Base-by-base conservation (phyloP, 139 green algal species). In the Nannochloris sp. region DNA sequence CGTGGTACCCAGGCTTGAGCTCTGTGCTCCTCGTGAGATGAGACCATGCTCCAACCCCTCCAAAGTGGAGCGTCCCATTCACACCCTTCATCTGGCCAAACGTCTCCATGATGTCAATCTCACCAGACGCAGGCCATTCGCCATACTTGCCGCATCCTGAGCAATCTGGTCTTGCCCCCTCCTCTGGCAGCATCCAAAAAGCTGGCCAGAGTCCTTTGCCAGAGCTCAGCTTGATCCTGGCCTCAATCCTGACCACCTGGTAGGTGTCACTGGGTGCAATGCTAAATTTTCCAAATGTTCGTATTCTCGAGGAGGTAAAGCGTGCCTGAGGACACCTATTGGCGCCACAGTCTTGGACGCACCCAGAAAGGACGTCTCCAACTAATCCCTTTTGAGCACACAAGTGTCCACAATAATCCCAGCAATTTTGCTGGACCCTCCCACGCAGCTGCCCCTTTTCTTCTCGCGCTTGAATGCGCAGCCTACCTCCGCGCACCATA, bases 101-200 rank as follows among this genome's bases (percentile, higher is more conserved):
- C 16, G 56, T 14, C 53, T 78, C 71, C 71, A 78, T 78, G n/a
- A 78, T 60, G 31, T 78, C 71, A 44, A 78, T 75, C 21, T 78
- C 71, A 1, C 71, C 71, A 27, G 54, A 68, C 11, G 23, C 31
- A 5, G 71, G 62, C 71, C 71, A 78, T 5, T 15, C 15, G 1
- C 71, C 71, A 43, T 78, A 69, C 21, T 27, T 53, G 0, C 69
- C 51, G 19, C 54, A 64, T 10, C 71, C 71, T 27, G 37, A 62
- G 60, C 53, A 61, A 12, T 8, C 44, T 6, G 23, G 8, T 44
- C 40, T 65, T 7, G 51, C 44, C 3, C 34, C 44, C 3, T 61
- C 55, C 34, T 61, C 27, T 46, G 68, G 48, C 11, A 66, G 29
- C 55, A 71, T 60, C 69, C 70, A 78, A 61, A 78, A 78, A 4